phyloP scores from a whole-genome alignment of 306 rosid genomes.

The Begonia masoniana region DNA sequence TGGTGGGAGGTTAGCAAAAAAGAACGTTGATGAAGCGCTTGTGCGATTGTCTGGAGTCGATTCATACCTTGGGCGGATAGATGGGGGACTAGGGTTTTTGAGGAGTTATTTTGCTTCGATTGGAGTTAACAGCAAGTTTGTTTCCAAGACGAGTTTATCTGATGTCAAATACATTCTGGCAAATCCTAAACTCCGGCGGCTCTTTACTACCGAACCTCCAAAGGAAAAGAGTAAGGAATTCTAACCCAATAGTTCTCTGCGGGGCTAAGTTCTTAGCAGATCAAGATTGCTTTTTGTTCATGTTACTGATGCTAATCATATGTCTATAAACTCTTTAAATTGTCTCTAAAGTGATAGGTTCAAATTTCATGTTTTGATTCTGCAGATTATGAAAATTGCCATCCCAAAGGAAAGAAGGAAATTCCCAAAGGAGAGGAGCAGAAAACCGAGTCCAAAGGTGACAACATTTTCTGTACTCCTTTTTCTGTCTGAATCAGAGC shows the following conservation, averaged over 20 bases:
- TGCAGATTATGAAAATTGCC: constrained; percentile 22
- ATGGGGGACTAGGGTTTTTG: constrained; percentile 46
- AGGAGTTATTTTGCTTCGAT: constrained; percentile 39
- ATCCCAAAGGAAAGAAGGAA: constrained; percentile 24
- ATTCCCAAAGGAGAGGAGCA: constrained; percentile 14
- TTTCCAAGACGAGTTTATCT: constrained; percentile 24
- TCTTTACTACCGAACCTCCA: constrained; percentile 70
- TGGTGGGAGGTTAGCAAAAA: constrained; percentile 29
- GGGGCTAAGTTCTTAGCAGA: not conserved
- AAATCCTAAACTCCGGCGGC: constrained; percentile 46
- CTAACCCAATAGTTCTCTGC: not conserved
- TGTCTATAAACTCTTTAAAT: not conserved
- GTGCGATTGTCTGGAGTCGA: constrained; percentile 18
- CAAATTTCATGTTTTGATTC: not conserved
- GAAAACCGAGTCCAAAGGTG: constrained; percentile 25
- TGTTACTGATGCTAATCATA: not conserved
- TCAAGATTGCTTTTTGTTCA: not conserved
- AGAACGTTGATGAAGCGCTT: constrained; percentile 20
- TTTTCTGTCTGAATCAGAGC: no score
- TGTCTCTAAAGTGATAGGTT: not conserved
- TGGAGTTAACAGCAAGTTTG: constrained; percentile 20
- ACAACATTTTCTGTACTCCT: constrained; percentile 5
- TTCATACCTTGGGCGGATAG: constrained; percentile 26
- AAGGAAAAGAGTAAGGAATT: constrained; percentile 68
- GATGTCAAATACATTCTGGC: constrained; percentile 34